Evolutionary conservation across 2,329 filamentous ascomycete species (phyloP).

Genomic region (Hypoxylon rubiginosum): DNA sequence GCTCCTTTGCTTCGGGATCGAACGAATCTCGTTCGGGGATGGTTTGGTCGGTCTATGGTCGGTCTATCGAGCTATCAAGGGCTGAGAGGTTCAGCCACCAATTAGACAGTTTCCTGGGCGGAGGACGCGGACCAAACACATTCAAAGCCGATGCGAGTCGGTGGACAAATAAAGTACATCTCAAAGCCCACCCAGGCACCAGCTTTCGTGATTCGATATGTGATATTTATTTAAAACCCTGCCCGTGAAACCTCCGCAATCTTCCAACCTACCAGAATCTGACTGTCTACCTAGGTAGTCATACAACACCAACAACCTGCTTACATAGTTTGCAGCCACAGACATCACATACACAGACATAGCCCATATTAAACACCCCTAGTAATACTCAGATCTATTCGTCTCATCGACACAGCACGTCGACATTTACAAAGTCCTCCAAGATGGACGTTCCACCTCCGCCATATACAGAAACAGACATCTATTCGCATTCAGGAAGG

Average conservation of each 20-base stretch:
- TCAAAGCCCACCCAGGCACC: slow-evolving; percentile 16
- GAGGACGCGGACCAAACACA: slow-evolving; percentile 5
- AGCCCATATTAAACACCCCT: background rate
- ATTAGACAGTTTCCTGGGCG: slow-evolving; percentile 23
- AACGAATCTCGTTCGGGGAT: slow-evolving; percentile 35
- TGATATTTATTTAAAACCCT: background rate
- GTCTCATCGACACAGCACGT: slow-evolving; percentile 3
- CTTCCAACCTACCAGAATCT: background rate
- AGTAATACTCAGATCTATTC: background rate
- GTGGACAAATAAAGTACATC: slow-evolving; percentile 30
- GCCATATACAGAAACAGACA: slow-evolving; percentile 70
- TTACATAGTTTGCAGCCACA: too few species aligned
- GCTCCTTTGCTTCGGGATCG: slow-evolving; percentile 26
- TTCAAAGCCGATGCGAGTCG: slow-evolving; percentile 5
- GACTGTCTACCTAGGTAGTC: background rate
- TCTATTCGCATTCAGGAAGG: slow-evolving; percentile 61
- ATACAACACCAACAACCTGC: background rate
- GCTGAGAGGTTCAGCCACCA: slow-evolving; percentile 35
- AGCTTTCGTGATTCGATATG: slow-evolving; percentile 4
- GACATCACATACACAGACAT: background rate
- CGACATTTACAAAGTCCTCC: background rate
- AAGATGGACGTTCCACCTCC: slow-evolving; percentile 61
- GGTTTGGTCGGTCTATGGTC: slow-evolving; percentile 1
- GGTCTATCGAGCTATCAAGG: slow-evolving; percentile 12
- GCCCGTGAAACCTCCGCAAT: background rate